A percentile compares a stretch with the other conserved stretches of the same genome.
These are phyloP conservation scores for Castanea crenata DNA, from an alignment of 306 rosid species.

Conservation along the genomic window DNA sequence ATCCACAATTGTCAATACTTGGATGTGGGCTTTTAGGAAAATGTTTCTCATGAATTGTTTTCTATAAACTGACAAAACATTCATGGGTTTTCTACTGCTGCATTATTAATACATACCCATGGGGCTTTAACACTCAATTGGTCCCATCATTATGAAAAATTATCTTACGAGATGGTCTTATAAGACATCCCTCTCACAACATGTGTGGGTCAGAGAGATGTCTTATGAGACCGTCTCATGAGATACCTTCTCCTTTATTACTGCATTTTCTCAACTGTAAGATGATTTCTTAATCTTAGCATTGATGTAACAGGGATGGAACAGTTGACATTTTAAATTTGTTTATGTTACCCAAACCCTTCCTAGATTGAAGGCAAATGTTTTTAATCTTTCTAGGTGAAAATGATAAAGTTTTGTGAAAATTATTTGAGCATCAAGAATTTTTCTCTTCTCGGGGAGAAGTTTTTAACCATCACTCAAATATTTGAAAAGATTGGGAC, in stretches of 20 bases:
- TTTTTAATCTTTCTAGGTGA: background rate
- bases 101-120: background rate
- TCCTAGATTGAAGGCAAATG: background rate
- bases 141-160: background rate
- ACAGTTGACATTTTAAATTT: background rate
- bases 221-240: too few species aligned
- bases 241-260: background rate
- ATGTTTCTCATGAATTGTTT: background rate
- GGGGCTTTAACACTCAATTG: background rate
- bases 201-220: too few species aligned
- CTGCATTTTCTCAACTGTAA: background rate
- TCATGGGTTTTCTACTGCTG: background rate
- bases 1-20: background rate
- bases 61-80: background rate
- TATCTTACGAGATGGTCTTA: too few species aligned
- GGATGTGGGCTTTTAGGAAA: background rate
- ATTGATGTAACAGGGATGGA: background rate
- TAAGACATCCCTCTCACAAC: too few species aligned
- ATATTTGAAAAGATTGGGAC: background rate
- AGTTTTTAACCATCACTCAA: background rate
- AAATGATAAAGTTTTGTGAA: background rate
- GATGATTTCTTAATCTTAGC: background rate
- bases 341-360: background rate
- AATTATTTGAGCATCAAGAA: background rate
- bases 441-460: background rate